Base-by-base conservation (phyloP, 2,329 filamentous ascomycete species). In the Venturia pyrina region DNA sequence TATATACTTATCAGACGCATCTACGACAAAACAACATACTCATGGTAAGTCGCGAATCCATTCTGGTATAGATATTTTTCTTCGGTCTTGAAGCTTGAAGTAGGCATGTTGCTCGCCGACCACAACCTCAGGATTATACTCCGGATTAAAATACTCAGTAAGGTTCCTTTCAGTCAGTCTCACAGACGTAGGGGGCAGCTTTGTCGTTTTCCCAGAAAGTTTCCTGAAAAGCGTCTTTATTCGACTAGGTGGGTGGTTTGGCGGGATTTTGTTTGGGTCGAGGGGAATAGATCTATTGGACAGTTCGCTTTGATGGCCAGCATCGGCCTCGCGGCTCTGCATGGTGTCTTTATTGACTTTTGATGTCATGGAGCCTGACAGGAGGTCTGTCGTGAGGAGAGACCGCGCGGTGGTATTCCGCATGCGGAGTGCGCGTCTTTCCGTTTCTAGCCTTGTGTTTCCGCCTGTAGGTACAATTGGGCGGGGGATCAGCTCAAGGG, bases 51-150 rank as follows among this genome's bases (percentile, higher is more conserved):
- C 75, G 84, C 83, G 79, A 95, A 93, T 75, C 90, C 90, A 79
- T 87, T 89, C 72, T 87, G 87, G 76, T 95, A 95, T 67, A 80
- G 81, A 80, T 95, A 95, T 69, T 85, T 87, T 74, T 89, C 87
- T 48, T 82, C 80, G 67, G 83, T 81, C 61, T 75, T 80, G 78
- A 89, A 89, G 19, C 83, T 76, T 41, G 86, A 88, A 72, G 83
- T 81, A 69, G 87, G 87, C 87, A 89, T 89, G 53, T 68, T 77
- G 53, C 32, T 53, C 34, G 11, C n/a, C 43, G 3, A 62, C 8
- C 3, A 43, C 62, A 53, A 65, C 10, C 59, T 70, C 69, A 66
- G 71, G 69, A n/a, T 66, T 69, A 66, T 71, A 73, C 69, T 73
- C 70, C 1, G 71, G 70, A 67, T 73, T 72, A 63, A 67, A 70